Evolutionary conservation across 306 rosid genomes (phyloP), one percentile per base, ranked within the genome.

Genomic region (Inga oerstediana): DNA sequence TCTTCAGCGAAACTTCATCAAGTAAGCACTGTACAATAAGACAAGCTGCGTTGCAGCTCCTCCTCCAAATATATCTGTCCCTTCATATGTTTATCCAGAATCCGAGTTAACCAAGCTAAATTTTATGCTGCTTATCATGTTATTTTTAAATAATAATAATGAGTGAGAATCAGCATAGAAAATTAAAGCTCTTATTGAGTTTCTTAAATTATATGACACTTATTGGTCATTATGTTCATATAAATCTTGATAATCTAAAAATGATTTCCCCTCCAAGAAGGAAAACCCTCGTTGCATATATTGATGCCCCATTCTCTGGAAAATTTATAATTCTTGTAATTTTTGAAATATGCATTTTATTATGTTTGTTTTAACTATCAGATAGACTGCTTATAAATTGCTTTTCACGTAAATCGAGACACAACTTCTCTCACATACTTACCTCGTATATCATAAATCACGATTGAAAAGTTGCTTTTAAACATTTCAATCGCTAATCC

Each of bases 1-100:
- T 19, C 54, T 35, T 76, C 80, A 7, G 16, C 56, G 67, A 74
- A 74, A 74, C 64, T 74, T 74, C 78, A 30, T 49, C 15, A 49
- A 49, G 45, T 4, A 51, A 15, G 64, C 64, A 5, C 44, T 27
- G 7, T 70, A 43, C 37, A 16, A 24, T 24, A 16, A 2, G 73
- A 44, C 58, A 77, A 44, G 43, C 6, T 22, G 15, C 79, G 1
- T 22, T 2, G 14, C 48, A n/a, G 51, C 52, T 39, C 14, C 7
- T 20, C 17, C 6, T 51, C 4, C 20, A 62, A 27, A 24, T 62
- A 24, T 64, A 64, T 61, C 67, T 27, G 37, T 64, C 41, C 7
- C 20, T 64, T 27, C 17, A 22, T 10, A 22, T 27, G 37, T 27
- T 11, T 54, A 8, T 58, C 22, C 7, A 65, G 19, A 49, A 32